Evolutionary conservation across 2,329 filamentous ascomycete genomes (phyloP).

Genomic region (Verticillium alfalfae): DNA sequence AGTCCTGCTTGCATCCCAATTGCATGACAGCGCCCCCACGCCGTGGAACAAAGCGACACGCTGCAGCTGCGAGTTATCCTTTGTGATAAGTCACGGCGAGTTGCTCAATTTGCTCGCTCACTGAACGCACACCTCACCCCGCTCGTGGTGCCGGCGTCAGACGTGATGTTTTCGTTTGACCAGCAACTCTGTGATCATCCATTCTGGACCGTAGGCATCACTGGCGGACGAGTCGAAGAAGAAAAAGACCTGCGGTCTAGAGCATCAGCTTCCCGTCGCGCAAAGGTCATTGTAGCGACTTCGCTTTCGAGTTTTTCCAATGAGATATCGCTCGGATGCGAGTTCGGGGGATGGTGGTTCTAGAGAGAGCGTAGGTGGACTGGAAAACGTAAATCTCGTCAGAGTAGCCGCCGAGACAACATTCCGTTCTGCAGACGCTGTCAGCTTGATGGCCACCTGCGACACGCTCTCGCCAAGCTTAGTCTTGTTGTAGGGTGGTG

Average conservation of each 20-base stretch:
- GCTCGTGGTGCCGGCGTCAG: background rate
- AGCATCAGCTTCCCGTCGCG: background rate
- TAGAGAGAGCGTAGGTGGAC: no score
- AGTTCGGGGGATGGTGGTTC: no score
- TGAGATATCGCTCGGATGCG: background rate
- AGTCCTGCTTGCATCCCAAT: constrained; percentile 1
- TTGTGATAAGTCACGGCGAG: background rate
- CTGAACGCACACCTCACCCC: background rate
- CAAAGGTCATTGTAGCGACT: constrained; percentile 8
- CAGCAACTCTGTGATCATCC: constrained; percentile 7
- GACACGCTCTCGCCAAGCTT: background rate
- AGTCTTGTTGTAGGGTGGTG: background rate
- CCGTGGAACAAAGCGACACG: background rate
- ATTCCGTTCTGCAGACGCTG: background rate
- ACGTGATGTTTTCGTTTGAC: background rate
- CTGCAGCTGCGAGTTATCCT: background rate
- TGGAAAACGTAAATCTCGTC: no score
- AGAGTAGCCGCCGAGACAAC: no score
- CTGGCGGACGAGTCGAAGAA: constrained; percentile 8
- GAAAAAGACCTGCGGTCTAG: constrained; percentile 2
- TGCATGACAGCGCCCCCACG: constrained; percentile 5
- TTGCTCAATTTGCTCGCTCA: background rate
- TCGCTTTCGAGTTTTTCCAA: constrained; percentile 7
- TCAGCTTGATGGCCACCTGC: background rate
- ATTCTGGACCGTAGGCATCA: constrained; percentile 6